Evolutionary conservation across 768 basidiomycete genomes (phyloP), one percentile per base, ranked within the genome.

Genomic region (Leucosporidium yakuticum): DNA sequence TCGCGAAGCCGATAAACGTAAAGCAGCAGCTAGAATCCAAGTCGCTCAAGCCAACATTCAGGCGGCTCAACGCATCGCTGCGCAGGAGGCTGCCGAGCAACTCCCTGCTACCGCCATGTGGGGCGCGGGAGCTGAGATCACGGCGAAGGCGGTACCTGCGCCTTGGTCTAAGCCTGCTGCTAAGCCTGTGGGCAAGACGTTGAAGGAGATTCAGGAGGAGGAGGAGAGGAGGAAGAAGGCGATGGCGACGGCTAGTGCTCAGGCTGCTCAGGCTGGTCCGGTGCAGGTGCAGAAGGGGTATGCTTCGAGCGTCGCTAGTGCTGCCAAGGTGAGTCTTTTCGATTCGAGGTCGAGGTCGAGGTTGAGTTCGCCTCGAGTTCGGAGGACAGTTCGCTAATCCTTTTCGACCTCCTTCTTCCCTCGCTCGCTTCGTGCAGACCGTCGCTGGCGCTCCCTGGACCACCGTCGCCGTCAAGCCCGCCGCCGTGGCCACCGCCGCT

Each of bases 191-290:
- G 94, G 91, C 82, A 96, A 92, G 83, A 90, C 90, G 2, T 88
- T 99, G 87, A 97, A 95, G 81, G 93, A 99, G 81, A 99, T 99
- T 50, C 91, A 95, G 76, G 95, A 98, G 79, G 96, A 99, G 75
- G 96, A 99, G 67, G 65, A 67, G 60, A 61, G 29, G 60, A 53
- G 63, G 56, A 87, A 87, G 77, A 86, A 89, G 70, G 77, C 78
- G 25, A 73, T 85, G 82, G 73, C 69, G 29, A 60, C 60, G 1
- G 32, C 29, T 15, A 60, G 56, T 8, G 62, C 62, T 51, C 62
- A 60, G 63, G 70, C 71, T 53, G 73, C 71, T 25, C 66, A 64
- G 21, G 67, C 63, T 44, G 17, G 39, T 44, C 53, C 44, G 21
- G 39, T 34, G 14, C 49, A 23, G 29, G 57, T 23, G 8, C 85